Evolutionary conservation across 2,329 filamentous ascomycete genomes (phyloP), one percentile per base, ranked within the genome.

Genomic region (Aurifilum marmelostoma): DNA sequence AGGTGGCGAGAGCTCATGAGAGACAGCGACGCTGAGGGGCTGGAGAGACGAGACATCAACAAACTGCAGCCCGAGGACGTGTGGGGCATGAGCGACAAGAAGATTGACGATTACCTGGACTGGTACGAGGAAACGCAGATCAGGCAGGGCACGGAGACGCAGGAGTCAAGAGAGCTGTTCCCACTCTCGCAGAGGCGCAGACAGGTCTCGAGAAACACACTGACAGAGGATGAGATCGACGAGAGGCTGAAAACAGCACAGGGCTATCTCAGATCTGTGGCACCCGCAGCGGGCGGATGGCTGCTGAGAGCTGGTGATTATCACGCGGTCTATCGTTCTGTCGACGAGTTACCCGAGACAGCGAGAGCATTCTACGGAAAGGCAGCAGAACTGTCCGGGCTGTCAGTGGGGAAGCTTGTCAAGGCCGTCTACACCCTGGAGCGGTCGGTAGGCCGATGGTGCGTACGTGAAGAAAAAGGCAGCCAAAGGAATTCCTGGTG

Each of bases 61-160:
- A 72, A 72, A 27, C 67, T 77, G 43, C 71, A 73, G 6, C 69
- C 75, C 5, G 72, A 74, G 6, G 74, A 78, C 7, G 76, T 76
- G 11, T 77, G 80, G 73, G 75, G 66, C 0, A 88, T 93, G 85
- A 82, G 83, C 1, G 80, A 83, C 18, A 77, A 80, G 11, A 87
- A 91, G 71, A 80, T 95, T 50, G 91, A 94, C 74, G 86, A 91
- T 69, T 95, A 94, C 75, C 83, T 97, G 78, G 88, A 93, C 77
- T 96, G 91, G 89, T 94, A 92, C 76, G 89, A 92, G 75, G 83
- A 84, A 68, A 90, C 85, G 59, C 69, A 67, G 34, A 47, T 71
- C 65, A 69, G 68, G 50, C 14, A 59, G 3, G 58, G 59, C 14
- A 67, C 39, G 77, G 78, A 79, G 56, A 66, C 77, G 3, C 72